These are phyloP conservation scores for Vitis hybrid DNA, from an alignment of 177 flowering plant species.

Conservation along the genomic window DNA sequence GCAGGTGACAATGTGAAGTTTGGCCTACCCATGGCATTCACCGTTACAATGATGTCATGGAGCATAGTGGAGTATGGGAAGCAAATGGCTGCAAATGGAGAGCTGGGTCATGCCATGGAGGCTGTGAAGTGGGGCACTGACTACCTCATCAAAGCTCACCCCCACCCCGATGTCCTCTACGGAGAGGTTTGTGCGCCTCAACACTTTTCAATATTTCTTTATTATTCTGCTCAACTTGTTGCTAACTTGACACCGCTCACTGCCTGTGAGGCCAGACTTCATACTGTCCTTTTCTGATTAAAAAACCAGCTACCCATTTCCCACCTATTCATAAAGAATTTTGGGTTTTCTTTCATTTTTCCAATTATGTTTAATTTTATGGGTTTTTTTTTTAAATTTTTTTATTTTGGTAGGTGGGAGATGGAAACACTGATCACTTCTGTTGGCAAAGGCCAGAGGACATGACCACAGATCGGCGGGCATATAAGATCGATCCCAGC, in stretches of 20 bases:
- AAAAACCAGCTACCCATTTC: neutral
- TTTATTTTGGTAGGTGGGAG: slow-evolving; percentile 62
- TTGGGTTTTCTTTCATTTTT: neutral
- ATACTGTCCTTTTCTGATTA: neutral
- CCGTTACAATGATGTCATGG: slow-evolving; percentile 85
- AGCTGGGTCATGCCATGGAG: slow-evolving; percentile 68
- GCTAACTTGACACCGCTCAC: no score
- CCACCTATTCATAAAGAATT: neutral
- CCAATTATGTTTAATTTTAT: neutral
- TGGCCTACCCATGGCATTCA: slow-evolving; percentile 93
- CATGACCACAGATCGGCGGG: slow-evolving; percentile 78
- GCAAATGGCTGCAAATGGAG: slow-evolving; percentile 63
- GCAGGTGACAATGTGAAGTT: slow-evolving; percentile 94
- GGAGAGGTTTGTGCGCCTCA: slow-evolving; percentile 51
- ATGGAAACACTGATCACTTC: slow-evolving; percentile 79
- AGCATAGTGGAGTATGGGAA: slow-evolving; percentile 65
- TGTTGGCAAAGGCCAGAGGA: slow-evolving; percentile 98
- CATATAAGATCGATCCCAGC: slow-evolving; percentile 61
- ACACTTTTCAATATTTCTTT: neutral
- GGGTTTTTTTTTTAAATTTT: neutral
- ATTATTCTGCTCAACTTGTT: neutral
- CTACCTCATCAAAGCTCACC: slow-evolving; percentile 87
- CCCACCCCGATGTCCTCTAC: slow-evolving; percentile 68
- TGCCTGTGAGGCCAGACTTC: no score
- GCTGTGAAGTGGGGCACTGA: slow-evolving; percentile 91